Evolutionary conservation across 768 basidiomycete genomes (phyloP), one percentile per base, ranked within the genome.

Genomic region (Rhizopogon roseolus): DNA sequence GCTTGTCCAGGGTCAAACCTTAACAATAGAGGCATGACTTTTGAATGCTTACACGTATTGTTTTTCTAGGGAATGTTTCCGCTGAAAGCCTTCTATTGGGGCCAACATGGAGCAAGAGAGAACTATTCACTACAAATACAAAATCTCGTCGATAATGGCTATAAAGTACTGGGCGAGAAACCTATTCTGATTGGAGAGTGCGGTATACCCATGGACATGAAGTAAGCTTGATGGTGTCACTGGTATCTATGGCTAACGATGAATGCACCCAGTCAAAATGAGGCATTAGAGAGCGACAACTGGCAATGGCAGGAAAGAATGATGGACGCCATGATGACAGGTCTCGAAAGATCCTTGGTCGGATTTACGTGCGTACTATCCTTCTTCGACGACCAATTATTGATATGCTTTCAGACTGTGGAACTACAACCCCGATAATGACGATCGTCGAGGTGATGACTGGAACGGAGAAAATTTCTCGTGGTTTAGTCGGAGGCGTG

Each of bases 381-480:
- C 53, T 28, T 44, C 49, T 34, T 48, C 19, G 14, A 2, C n/a
- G 10, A 37, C 22, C 34, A 17, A 32, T 17, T 22, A 39, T 39
- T 27, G 38, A 16, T 7, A 34, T 19, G 19, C 49, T 50, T 34
- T 6, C 60, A 97, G 93, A 2, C 71, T 98, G 6, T 98, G 96
- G 96, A 93, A 90, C 55, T 98, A 97, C 67, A 97, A 98, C 62
- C 89, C 95, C 0, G 73, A 78, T 49, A 98, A 98, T 69, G 77
- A 80, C 38, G 94, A 98, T 66, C 61, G 68, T 16, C 61, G 69
- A 25, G 96, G 96, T 14, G 95, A 98, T 65, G 71, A 85, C 65
- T 97, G 95, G 95, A 96, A 95, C 61, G 92, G 90, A 50, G 95
- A 99, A 70, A 97, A 95, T 71, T 98, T 99, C 66, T 93, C 92